These are phyloP conservation scores for Psilocybe cyanescens DNA, from an alignment of 768 basidiomycete genomes.

Conservation along the genomic window DNA sequence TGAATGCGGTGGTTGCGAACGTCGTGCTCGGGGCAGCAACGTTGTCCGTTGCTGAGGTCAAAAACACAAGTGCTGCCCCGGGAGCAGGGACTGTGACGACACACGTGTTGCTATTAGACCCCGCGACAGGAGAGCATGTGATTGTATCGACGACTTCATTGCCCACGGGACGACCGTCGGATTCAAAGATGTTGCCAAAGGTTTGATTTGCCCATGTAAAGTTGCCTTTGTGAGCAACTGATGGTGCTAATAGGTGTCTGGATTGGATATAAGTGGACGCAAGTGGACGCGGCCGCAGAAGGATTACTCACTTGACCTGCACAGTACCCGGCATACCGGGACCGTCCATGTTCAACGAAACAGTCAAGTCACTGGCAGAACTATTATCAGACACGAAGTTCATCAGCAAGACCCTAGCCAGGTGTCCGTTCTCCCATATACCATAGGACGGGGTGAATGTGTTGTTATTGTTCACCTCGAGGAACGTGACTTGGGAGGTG, in stretches of 20 bases:
- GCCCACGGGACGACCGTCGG: conserved; percentile 69
- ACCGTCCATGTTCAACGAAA: conserved; percentile 52
- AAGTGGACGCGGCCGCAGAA: too few relatives aligned
- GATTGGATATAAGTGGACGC: not conserved
- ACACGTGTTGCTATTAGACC: conserved; percentile 45
- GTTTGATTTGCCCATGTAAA: conserved; percentile 79
- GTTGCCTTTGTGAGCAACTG: conserved; percentile 61
- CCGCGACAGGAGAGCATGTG: conserved; percentile 51
- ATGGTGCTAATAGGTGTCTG: conserved; percentile 60
- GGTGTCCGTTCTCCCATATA: conserved; percentile 70
- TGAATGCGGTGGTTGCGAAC: conserved; percentile 55
- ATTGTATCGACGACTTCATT: conserved; percentile 57
- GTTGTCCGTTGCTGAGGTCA: conserved; percentile 40
- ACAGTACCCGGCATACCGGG: conserved; percentile 49
- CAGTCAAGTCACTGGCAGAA: conserved; percentile 48
- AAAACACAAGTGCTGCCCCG: conserved; percentile 72
- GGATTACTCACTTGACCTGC: conserved; percentile 47
- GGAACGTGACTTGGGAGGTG: conserved; percentile 46
- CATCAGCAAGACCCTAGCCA: conserved; percentile 64
- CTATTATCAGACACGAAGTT: conserved; percentile 69
- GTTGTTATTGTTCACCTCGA: conserved; percentile 9
- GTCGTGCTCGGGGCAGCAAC: conserved; percentile 40
- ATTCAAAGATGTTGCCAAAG: conserved; percentile 59
- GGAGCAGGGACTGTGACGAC: conserved; percentile 70
- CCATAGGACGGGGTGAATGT: conserved; percentile 49